A percentile compares a stretch with the other conserved stretches of the same genome.
phyloP scores from a whole-genome alignment of 345 rosid genomes.

The Arabis hirsuta region DNA sequence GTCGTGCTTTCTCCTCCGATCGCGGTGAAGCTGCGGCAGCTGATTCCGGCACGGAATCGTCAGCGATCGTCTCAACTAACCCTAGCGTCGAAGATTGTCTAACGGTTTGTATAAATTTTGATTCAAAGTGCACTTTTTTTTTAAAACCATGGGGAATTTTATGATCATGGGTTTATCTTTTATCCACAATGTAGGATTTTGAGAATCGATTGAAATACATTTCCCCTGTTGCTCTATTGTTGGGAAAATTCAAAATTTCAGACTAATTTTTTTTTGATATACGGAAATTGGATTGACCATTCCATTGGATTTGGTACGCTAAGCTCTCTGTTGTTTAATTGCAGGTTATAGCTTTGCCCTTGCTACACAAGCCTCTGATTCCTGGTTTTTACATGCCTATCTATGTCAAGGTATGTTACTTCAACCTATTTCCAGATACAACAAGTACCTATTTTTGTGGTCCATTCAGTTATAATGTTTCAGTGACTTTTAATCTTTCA shows the following conservation, averaged over 20 bases:
- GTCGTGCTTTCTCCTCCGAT: slow-evolving; percentile 64
- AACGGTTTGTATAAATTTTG: slow-evolving; percentile 53
- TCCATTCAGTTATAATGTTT: not conserved
- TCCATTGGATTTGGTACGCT: not conserved
- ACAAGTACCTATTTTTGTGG: not conserved
- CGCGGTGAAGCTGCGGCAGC: slow-evolving; percentile 41
- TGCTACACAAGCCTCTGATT: slow-evolving; percentile 84
- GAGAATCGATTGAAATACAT: slow-evolving; percentile 1
- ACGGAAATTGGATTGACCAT: not conserved
- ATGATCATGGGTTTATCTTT: not conserved
- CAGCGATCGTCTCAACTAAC: slow-evolving; percentile 65
- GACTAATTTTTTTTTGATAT: too few relatives aligned
- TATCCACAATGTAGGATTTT: slow-evolving; percentile 6
- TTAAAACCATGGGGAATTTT: not conserved
- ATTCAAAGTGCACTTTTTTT: not conserved
- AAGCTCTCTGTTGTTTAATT: slow-evolving; percentile 17
- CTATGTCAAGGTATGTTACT: slow-evolving; percentile 70
- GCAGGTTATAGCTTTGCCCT: slow-evolving; percentile 88
- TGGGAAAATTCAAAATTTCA: not conserved
- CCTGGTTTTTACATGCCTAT: slow-evolving; percentile 97
- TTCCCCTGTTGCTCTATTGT: not conserved
- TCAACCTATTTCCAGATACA: not conserved
- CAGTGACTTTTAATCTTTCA: slow-evolving; percentile 15
- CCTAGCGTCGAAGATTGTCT: slow-evolving; percentile 73
- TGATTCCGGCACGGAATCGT: slow-evolving; percentile 45